Base-by-base conservation (phyloP, 257 asterid species). In the Thymus quinquecostatus region DNA sequence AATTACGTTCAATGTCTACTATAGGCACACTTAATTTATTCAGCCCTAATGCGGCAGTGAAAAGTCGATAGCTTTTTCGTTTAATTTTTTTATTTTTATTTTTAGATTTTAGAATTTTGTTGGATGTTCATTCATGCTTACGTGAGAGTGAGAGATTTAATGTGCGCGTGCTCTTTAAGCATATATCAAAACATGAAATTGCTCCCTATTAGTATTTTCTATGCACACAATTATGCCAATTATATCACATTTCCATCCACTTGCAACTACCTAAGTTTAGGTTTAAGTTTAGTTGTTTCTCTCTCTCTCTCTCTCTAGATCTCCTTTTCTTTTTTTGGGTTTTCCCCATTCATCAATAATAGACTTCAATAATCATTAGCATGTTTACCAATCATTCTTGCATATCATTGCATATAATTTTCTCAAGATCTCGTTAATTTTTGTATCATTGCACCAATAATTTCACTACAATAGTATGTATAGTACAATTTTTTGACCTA, bases 151-250 rank as follows among this genome's bases (percentile, higher is more conserved):
- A 81, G 80, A 81, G 82, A 65, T 75, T 64, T 75, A 34, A 78
- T 83, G 73, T 78, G 75, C 87, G 88, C 93, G 71, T 83, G 88
- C 87, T 74, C 60, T 66, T 49, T 55, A 73, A 81, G 79, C 85
- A 79, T 75, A 44, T 44, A 69, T 74, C 51, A 67, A 33, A 60
- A 60, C 56, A 32, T 40, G 50, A 38, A 81, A 51, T 72, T 54
- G 66, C 55, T 9, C 69, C 59, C n/a, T 34, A 34, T 34, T 21
- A 12, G 30, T 50, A 60, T 82, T 53, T 82, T 79, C 82, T 51
- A 49, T 48, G 64, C 74, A 66, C 78, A 73, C 71, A 87, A 83
- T 85, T 80, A 87, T 83, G 61, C 81, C 86, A 79, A 68, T 64
- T 73, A 77, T 79, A 77, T 79, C 69, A 81, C 71, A 73, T 70